A percentile compares a stretch with the other conserved stretches of the same genome.
These are phyloP conservation scores for Cupressus sempervirens DNA, from an alignment of 75 land plant genomes.

Conservation along the genomic window DNA sequence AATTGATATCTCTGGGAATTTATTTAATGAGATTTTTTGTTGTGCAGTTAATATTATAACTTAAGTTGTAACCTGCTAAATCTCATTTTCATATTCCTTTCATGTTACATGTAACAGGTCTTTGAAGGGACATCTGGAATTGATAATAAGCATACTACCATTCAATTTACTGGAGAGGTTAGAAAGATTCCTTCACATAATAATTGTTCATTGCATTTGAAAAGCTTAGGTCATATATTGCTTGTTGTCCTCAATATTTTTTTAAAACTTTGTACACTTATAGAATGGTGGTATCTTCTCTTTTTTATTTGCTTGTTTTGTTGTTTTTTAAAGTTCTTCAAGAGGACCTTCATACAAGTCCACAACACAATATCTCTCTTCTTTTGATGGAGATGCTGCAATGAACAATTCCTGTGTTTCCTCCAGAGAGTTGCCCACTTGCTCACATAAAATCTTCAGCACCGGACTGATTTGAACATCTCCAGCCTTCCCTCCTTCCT, in stretches of 20 bases:
- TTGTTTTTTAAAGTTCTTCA: too few relatives aligned
- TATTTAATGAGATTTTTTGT: neutral
- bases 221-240: neutral
- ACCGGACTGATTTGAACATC: neutral
- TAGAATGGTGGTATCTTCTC: neutral
- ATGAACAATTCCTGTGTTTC: too few relatives aligned
- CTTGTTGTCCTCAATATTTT: neutral
- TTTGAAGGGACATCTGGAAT: slow-evolving; percentile 99
- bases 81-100: neutral
- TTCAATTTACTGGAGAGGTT: slow-evolving; percentile 98
- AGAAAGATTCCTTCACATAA: neutral
- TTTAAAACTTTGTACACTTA: neutral
- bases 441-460: slow-evolving; percentile 38
- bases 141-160: slow-evolving; percentile 92
- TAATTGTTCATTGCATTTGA: neutral
- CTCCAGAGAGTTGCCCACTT: slow-evolving; percentile 35
- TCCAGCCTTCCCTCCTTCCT: slow-evolving; percentile 28
- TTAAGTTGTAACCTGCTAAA: neutral
- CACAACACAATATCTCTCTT: too few relatives aligned
- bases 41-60: neutral
- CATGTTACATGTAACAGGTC: slow-evolving; percentile 39
- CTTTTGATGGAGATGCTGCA: too few relatives aligned
- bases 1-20: neutral
- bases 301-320: neutral
- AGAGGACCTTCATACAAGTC: too few relatives aligned